phyloP scores from a whole-genome alignment of 495 filamentous ascomycete species.

The Aspergillus avenaceus region DNA sequence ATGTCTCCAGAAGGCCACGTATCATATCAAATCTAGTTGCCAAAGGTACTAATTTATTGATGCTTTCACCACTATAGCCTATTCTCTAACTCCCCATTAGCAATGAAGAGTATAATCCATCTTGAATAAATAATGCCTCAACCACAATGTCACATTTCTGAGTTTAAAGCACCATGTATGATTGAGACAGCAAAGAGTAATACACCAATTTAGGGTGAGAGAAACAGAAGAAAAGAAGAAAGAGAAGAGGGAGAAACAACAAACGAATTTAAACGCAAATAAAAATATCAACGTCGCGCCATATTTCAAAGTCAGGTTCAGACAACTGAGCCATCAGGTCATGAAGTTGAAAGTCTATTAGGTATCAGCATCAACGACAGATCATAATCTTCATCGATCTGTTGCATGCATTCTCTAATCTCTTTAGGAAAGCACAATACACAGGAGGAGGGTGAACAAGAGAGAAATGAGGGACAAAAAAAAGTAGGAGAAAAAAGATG shows the following conservation, averaged over 20 bases:
- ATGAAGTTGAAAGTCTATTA: slow-evolving; percentile 27
- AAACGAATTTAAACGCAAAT: not conserved
- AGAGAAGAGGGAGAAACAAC: not conserved
- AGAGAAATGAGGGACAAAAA: not conserved
- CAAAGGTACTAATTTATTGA: too few species aligned
- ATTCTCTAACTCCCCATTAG: too few species aligned
- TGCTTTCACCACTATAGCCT: too few species aligned
- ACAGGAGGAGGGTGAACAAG: slow-evolving; percentile 11
- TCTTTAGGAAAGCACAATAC: slow-evolving; percentile 11
- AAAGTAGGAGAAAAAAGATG: slow-evolving; percentile 1
- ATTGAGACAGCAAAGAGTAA: not conserved
- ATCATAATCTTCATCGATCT: slow-evolving; percentile 22
- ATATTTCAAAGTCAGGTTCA: not conserved
- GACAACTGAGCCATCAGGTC: slow-evolving; percentile 13
- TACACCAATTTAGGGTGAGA: not conserved
- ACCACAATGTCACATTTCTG: too few species aligned
- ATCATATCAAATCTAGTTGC: too few species aligned
- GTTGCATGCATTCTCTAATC: slow-evolving; percentile 24
- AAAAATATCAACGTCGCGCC: not conserved
- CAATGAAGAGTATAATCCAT: too few species aligned
- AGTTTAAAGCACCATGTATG: too few species aligned
- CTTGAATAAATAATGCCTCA: too few species aligned
- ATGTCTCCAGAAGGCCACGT: too few species aligned
- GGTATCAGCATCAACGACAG: slow-evolving; percentile 28
- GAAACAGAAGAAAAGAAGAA: not conserved